Conservation (phyloP, 345 rosid species). For the Sonneratia alba region DNA sequence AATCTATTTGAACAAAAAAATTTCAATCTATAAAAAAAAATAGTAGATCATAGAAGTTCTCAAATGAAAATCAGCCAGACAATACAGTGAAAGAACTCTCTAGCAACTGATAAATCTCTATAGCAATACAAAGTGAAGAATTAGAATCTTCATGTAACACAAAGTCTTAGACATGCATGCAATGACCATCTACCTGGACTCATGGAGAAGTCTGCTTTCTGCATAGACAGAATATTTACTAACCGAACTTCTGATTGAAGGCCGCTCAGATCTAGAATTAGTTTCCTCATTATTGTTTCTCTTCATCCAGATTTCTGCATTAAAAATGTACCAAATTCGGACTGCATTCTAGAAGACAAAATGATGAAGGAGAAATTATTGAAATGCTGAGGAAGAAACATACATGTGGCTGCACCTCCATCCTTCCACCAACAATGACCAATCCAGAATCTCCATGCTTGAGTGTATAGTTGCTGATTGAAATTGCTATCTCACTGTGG, state of each 20-base stretch:
- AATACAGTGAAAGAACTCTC: too few species aligned
- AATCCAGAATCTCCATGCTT: constrained; percentile 83
- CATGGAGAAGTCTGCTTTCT: background rate
- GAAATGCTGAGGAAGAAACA: constrained; percentile 11
- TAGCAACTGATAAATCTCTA: background rate
- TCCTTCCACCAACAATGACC: constrained; percentile 89
- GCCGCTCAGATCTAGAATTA: background rate
- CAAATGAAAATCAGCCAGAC: too few species aligned
- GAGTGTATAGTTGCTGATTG: constrained; percentile 77
- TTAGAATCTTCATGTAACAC: background rate
- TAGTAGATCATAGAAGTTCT: too few species aligned
- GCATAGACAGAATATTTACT: background rate
- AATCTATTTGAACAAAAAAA: too few species aligned
- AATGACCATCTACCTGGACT: background rate
- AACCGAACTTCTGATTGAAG: background rate
- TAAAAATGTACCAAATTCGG: background rate
- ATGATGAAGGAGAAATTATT: background rate
- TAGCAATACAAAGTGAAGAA: background rate
- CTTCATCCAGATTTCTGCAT: background rate
- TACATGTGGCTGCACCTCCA: constrained; percentile 93
- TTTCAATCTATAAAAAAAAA: too few species aligned
- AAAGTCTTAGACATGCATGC: background rate
- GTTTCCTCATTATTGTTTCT: background rate
- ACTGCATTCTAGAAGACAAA: background rate
- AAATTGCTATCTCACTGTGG: constrained; percentile 75